Evolutionary conservation across 2,329 filamentous ascomycete genomes (phyloP), one percentile per base, ranked within the genome.

Genomic region (Pseudonectria buxi): DNA sequence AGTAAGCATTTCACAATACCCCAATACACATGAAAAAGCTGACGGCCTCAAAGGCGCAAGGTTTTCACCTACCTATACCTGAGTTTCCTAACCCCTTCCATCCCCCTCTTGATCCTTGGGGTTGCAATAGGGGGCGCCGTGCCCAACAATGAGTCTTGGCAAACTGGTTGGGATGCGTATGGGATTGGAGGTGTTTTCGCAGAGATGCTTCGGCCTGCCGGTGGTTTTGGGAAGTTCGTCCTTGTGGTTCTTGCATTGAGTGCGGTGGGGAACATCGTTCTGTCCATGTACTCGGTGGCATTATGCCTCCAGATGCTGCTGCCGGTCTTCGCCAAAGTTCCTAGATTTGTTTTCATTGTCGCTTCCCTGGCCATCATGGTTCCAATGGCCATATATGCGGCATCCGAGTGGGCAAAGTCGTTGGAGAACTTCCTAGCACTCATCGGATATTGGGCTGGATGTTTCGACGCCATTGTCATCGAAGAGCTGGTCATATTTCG

Each of bases 391-490:
- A 49, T 69, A 14, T 56, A 67, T 41, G 62, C 69, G 3, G 60
- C 65, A 13, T 47, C 40, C n/a, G 49, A 63, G 30, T 70, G 67
- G 50, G 62, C 61, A 31, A 43, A 53, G 15, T 67, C 57, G 7
- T 56, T 70, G 9, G 56, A 63, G 33, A 68, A 69, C 36, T 67
- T 70, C 29, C 48, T 70, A 7, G 53, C 58, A 0, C 43, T 70
- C 16, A 69, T 69, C 36, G 65, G 63, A 26, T 70, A 70, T 45
- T 70, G 67, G 67, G 58, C 56, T 1, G 63, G 63, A 3, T 65
- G 63, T 15, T 70, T 69, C 36, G 51, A 67, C 16, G 64, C 59
- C 3, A 53, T 68, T 9, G 37, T 69, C 3, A 45, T 68, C 18
- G 53, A 56, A 15, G 68, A 71, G 48, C 50, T 68, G n/a, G 44